Evolutionary conservation across 2,329 filamentous ascomycete genomes (phyloP).

Genomic region (Apiospora marii): DNA sequence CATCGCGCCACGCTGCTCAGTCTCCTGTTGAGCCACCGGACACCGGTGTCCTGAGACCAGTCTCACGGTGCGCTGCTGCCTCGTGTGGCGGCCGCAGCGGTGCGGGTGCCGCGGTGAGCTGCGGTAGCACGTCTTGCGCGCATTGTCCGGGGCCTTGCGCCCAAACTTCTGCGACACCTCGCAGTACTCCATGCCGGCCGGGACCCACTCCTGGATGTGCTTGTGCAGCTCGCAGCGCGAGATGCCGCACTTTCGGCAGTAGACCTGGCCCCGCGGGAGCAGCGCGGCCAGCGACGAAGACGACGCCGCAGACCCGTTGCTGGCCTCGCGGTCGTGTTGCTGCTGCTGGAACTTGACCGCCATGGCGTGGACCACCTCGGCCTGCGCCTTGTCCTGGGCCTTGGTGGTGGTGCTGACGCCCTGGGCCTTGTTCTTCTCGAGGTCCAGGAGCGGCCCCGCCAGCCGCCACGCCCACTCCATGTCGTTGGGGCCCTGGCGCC

Average conservation of each 20-base stretch:
- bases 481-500: slow-evolving; percentile 67
- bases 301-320: slow-evolving; percentile 27
- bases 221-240: slow-evolving; percentile 69
- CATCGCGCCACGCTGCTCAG: slow-evolving; percentile 1
- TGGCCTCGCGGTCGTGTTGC: neutral
- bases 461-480: slow-evolving; percentile 71
- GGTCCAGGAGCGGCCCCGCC: slow-evolving; percentile 51
- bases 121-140: slow-evolving; percentile 63
- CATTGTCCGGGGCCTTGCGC: slow-evolving; percentile 52
- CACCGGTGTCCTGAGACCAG: slow-evolving; percentile 33
- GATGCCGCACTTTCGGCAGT: slow-evolving; percentile 69
- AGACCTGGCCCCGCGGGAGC: slow-evolving; percentile 64
- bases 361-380: slow-evolving; percentile 25
- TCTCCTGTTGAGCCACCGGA: slow-evolving; percentile 1
- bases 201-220: slow-evolving; percentile 68
- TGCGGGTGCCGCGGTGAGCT: slow-evolving; percentile 66
- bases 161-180: slow-evolving; percentile 66
- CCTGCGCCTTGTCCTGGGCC: slow-evolving; percentile 25
- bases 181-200: slow-evolving; percentile 65
- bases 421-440: slow-evolving; percentile 22
- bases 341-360: slow-evolving; percentile 27
- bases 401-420: slow-evolving; percentile 29
- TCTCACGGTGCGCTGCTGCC: slow-evolving; percentile 42
- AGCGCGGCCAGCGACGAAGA: slow-evolving; percentile 52
- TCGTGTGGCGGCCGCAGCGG: slow-evolving; percentile 64